Evolutionary conservation across 192 early-diverging fungal genomes (phyloP).

Genomic region (Helicostylum pulchrum): DNA sequence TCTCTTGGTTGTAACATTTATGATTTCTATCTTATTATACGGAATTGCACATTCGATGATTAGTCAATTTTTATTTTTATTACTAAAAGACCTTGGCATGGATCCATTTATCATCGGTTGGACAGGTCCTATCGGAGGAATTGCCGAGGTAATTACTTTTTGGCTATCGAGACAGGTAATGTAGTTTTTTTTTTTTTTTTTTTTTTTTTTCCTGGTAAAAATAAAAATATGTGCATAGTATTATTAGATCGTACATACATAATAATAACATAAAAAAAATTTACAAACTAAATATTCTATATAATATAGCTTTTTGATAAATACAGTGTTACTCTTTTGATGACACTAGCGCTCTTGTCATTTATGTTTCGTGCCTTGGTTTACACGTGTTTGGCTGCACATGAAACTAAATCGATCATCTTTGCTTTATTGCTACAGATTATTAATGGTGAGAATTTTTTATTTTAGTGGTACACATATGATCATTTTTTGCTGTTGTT

Average conservation of each 20-base stretch:
- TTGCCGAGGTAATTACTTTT: slow-evolving; percentile 38
- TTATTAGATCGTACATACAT: too few species aligned
- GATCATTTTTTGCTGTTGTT: too few species aligned
- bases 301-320: slow-evolving; percentile 14
- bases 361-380: slow-evolving; percentile 5
- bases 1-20: slow-evolving; percentile 28
- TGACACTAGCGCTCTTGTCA: slow-evolving; percentile 25
- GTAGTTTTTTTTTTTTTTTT: too few species aligned
- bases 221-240: background rate
- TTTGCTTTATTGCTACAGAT: slow-evolving; percentile 26
- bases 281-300: background rate
- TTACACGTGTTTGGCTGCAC: slow-evolving; percentile 4
- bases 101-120: slow-evolving; percentile 33
- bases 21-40: slow-evolving; percentile 25
- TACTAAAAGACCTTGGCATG: slow-evolving; percentile 25
- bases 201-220: too few species aligned
- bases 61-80: slow-evolving; percentile 34
- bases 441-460: slow-evolving; percentile 24
- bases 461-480: slow-evolving; percentile 12
- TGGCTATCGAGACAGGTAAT: slow-evolving; percentile 38
- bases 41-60: slow-evolving; percentile 35
- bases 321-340: slow-evolving; percentile 22
- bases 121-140: slow-evolving; percentile 36
- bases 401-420: slow-evolving; percentile 12
- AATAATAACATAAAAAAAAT: slow-evolving; percentile 5